Base-by-base conservation (phyloP, 805 yeast genomes). In the Brettanomyces naardenensis region DNA sequence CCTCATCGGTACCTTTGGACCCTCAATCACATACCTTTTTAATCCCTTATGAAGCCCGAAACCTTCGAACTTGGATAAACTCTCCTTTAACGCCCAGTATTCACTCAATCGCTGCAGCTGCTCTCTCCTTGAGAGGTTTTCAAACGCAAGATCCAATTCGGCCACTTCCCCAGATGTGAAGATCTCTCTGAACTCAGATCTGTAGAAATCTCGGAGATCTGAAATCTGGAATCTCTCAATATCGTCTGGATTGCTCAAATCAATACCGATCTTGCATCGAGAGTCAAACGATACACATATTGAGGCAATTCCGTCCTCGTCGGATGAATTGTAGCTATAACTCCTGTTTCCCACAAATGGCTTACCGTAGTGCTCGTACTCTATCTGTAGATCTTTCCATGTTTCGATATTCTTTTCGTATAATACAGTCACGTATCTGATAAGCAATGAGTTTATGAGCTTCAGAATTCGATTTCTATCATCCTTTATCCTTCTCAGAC, bases 61-160 rank as follows among this genome's bases (percentile, higher is more conserved):
- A 0, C 94, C 95, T 2, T 70, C 47, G 28, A 68, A 71, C 49
- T 85, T 85, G 5, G 84, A 70, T 49, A 75, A 81, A 17, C 86
- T 75, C 53, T 85, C 95, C 52, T 85, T 85, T 38, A 85, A 54
- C 0, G 95, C 82, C 95, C 95, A 85, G 26, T 70, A 65, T 28
- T 74, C 75, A 15, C 80, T 71, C 46, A 80, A 71, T 7, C 41
- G 25, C 11, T 36, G 28, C 13, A 62, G 44, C 6, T 50, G 44
- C n/a, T 33, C 38, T 1, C 36, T 40, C 6, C 41, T 28, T 10
- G 38, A 31, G 5, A 39, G 30, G 4, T 17, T 19, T 14, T 26
- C 23, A 15, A 49, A 39, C 2, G 46, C 34, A 0, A 20, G n/a
- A 5, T 42, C 39, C 6, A 78, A 44, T 19, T 56, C 48, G 5